phyloP scores from a whole-genome alignment of 2,329 filamentous ascomycete genomes.

The Diaporthe sp. region DNA sequence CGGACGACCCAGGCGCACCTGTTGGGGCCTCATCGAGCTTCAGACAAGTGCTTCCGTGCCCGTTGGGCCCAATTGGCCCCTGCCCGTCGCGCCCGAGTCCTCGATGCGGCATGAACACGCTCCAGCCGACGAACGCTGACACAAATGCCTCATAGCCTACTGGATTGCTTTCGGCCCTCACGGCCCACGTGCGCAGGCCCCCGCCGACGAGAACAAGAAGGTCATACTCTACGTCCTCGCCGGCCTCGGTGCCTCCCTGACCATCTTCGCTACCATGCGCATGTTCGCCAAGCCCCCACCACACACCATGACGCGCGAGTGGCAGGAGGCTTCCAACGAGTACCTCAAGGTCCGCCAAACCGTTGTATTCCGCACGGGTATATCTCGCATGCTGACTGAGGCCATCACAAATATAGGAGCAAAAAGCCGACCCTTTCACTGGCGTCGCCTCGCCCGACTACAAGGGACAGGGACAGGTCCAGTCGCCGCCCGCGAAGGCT shows the following conservation, averaged over 20 bases:
- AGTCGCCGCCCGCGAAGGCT: conserved; percentile 71
- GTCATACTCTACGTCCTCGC: conserved; percentile 80
- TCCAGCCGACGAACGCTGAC: conserved; percentile 49
- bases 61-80: conserved; percentile 36
- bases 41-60: neutral
- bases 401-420: conserved; percentile 66
- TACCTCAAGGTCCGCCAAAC: conserved; percentile 83
- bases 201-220: conserved; percentile 87
- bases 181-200: conserved; percentile 86
- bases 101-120: conserved; percentile 40
- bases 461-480: conserved; percentile 82
- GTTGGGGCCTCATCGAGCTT: neutral
- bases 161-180: conserved; percentile 99
- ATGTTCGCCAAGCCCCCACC: conserved; percentile 80
- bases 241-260: conserved; percentile 76
- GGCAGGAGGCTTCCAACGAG: conserved; percentile 95
- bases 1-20: neutral
- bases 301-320: conserved; percentile 95
- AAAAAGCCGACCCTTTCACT: conserved; percentile 89
- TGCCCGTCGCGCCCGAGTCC: conserved; percentile 42
- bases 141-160: conserved; percentile 78
- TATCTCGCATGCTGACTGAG: conserved; percentile 39
- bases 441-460: conserved; percentile 86
- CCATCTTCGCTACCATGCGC: conserved; percentile 80
- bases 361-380: neutral